Conservation (phyloP, 176 grass and related monocot species). For the Phoenix roebelenii region DNA sequence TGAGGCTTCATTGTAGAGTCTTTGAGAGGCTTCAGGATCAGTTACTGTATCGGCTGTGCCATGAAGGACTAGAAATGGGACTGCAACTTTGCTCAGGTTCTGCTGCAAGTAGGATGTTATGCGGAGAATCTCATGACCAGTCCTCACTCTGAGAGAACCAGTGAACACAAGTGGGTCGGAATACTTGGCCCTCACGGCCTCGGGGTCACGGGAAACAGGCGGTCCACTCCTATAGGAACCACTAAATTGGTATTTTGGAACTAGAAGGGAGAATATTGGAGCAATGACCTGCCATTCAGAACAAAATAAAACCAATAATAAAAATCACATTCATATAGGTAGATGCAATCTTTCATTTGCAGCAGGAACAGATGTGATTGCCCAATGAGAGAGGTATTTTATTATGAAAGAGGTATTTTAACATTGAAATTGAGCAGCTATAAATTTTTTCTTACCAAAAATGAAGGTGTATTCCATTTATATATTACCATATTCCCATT, state of each 20-base stretch:
- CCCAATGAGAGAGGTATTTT: too few relatives aligned
- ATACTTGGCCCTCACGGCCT: slow-evolving; percentile 63
- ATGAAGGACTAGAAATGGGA: slow-evolving; percentile 70
- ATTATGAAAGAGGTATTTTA: too few relatives aligned
- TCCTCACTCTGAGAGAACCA: slow-evolving; percentile 71
- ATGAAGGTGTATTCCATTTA: too few relatives aligned
- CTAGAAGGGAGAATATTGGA: neutral
- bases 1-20: slow-evolving; percentile 44
- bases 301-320: neutral
- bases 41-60: slow-evolving; percentile 58
- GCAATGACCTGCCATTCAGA: slow-evolving; percentile 3
- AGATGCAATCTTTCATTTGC: too few relatives aligned
- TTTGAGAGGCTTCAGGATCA: slow-evolving; percentile 37
- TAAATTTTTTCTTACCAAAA: too few relatives aligned
- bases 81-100: slow-evolving; percentile 44
- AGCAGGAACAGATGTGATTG: too few relatives aligned
- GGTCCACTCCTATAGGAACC: slow-evolving; percentile 34
- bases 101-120: slow-evolving; percentile 60
- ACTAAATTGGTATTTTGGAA: neutral
- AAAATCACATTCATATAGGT: too few relatives aligned
- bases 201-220: slow-evolving; percentile 64
- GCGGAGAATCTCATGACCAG: slow-evolving; percentile 61
- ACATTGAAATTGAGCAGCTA: too few relatives aligned
- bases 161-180: slow-evolving; percentile 73
- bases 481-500: too few relatives aligned